Evolutionary conservation across 129 eudicot genomes (phyloP).

Genomic region (Scalesia atractyloides): DNA sequence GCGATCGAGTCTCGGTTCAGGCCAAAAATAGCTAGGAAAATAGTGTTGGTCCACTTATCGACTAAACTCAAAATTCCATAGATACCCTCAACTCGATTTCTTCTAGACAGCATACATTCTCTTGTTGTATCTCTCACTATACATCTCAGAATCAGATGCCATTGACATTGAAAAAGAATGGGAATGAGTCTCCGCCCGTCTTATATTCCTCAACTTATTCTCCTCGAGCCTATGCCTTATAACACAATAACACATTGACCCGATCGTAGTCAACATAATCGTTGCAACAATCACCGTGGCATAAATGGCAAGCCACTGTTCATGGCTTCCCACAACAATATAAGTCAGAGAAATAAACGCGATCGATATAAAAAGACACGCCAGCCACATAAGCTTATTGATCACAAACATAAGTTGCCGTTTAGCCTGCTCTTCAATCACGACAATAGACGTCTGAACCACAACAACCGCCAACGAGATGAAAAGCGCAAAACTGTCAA

Average conservation of each 20-base stretch:
- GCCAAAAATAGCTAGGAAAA: background rate
- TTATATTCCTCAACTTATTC: slow-evolving; percentile 61
- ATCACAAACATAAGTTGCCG: slow-evolving; percentile 81
- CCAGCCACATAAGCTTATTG: slow-evolving; percentile 93
- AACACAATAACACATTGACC: slow-evolving; percentile 90
- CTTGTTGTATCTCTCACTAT: slow-evolving; percentile 60
- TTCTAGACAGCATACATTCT: slow-evolving; percentile 79
- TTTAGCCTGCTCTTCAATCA: slow-evolving; percentile 80
- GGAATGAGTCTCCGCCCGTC: slow-evolving; percentile 58
- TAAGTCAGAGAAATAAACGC: slow-evolving; percentile 78
- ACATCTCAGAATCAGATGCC: slow-evolving; percentile 67
- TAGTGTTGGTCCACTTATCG: background rate
- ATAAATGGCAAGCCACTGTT: slow-evolving; percentile 74
- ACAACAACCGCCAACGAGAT: slow-evolving; percentile 94
- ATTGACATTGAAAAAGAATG: slow-evolving; percentile 70
- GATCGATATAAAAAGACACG: slow-evolving; percentile 76
- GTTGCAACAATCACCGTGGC: slow-evolving; percentile 67
- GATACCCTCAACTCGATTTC: background rate
- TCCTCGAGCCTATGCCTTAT: slow-evolving; percentile 65
- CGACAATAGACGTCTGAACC: slow-evolving; percentile 89
- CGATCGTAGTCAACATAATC: slow-evolving; percentile 76
- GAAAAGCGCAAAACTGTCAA: slow-evolving; percentile 74
- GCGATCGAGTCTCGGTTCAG: background rate
- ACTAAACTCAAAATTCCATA: slow-evolving; percentile 14
- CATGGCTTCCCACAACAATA: slow-evolving; percentile 75